Evolutionary conservation across 352 stramenopile genomes (phyloP), one percentile per base, ranked within the genome.

Genomic region (Phytophthora syringae): DNA sequence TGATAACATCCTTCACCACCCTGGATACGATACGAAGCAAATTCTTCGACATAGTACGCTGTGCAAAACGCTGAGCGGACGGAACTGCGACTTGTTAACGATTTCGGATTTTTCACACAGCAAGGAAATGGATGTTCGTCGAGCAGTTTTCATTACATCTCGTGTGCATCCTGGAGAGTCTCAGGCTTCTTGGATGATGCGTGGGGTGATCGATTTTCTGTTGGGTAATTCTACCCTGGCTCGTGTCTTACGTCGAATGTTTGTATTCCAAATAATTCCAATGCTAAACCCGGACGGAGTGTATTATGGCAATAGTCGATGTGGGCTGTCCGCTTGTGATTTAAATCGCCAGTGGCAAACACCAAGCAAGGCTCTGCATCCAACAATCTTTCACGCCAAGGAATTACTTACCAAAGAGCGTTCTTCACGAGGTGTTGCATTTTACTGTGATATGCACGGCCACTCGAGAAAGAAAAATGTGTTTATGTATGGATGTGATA

Each of bases 251-350:
- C 84, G 95, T 10, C 70, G 79, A 12, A 74, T 95, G n/a, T 98
- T 97, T 62, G 70, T 98, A 5, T 98, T 98, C 60, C 84, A 93
- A 27, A 77, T 98, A 36, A 82, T 98, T 2, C 95, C 95, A 1
- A 96, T 98, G 63, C 77, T 98, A 9, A 98, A 98, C 49, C 95
- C 95, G 0, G 95, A 98, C 52, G 95, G 95, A 12, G 95, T 98
- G 5, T 89, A 95, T 58, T 92, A 85, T 42, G 95, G 95, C 20
- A 98, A 98, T 67, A 98, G 95, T 63, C 86, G 95, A 15, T 97
- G 89, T 57, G 90, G 80, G 2, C 73, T 97, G 2, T 88, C 79
- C 13, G 86, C 69, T 34, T 90, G 74, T 42, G 92, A 98, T 54
- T 70, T 98, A 32, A 98, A 98, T 42, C 86, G 90, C 21, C 83